phyloP scores from a whole-genome alignment of 2,329 filamentous ascomycete species.

The Fusarium multiceps region DNA sequence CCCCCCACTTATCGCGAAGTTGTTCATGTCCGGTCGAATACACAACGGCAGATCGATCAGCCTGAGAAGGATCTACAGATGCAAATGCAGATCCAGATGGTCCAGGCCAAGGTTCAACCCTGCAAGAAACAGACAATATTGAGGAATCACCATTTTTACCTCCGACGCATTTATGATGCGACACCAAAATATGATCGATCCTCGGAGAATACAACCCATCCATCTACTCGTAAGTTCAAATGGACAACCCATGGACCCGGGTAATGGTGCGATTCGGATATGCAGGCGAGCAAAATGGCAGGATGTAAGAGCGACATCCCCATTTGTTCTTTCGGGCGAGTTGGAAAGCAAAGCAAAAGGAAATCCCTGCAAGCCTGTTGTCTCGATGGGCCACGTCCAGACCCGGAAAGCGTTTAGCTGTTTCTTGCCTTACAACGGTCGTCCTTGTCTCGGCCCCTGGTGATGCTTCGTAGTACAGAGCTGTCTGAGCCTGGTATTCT shows the following conservation, averaged over 20 bases:
- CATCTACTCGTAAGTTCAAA: neutral
- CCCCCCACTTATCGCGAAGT: neutral
- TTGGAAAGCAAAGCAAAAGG: neutral
- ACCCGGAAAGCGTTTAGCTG: conserved; percentile 11
- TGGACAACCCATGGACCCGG: conserved; percentile 20
- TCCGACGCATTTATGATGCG: neutral
- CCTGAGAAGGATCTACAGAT: neutral
- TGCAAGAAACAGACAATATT: neutral
- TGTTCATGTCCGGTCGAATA: neutral
- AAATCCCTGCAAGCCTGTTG: conserved; percentile 28
- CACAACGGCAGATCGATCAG: neutral
- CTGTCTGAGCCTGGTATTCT: neutral
- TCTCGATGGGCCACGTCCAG: conserved; percentile 4
- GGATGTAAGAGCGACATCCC: neutral
- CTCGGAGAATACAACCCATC: neutral
- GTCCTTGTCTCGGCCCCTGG: neutral
- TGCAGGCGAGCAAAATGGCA: conserved; percentile 13
- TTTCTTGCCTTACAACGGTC: neutral
- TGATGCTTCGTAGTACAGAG: neutral
- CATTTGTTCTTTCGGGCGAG: neutral
- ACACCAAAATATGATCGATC: conserved; percentile 12
- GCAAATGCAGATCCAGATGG: neutral
- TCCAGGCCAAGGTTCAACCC: neutral
- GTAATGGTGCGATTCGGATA: conserved; percentile 14
- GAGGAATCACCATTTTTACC: neutral